Evolutionary conservation across 176 grass and related monocot species (phyloP).

Genomic region (Oryza glaberrima): DNA sequence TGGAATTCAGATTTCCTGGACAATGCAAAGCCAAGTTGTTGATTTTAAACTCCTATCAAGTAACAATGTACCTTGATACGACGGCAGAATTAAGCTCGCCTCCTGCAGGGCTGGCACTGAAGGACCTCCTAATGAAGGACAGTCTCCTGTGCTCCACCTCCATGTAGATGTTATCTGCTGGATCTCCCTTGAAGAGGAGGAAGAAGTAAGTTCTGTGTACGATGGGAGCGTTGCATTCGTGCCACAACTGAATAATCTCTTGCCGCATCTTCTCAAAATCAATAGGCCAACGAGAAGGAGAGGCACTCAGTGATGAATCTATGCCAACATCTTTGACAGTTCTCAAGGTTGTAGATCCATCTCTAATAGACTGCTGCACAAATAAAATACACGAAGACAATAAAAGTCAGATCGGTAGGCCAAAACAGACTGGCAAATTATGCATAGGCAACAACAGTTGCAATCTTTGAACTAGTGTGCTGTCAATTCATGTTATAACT

Average conservation of each 20-base stretch:
- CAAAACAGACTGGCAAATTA: constrained; percentile 8
- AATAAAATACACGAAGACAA: constrained; percentile 7
- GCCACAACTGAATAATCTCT: constrained; percentile 84
- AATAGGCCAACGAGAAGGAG: constrained; percentile 48
- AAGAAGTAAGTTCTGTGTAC: constrained; percentile 87
- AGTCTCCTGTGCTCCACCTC: constrained; percentile 88
- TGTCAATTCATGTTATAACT: constrained; percentile 19
- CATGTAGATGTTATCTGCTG: constrained; percentile 80
- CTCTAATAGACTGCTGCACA: constrained; percentile 31
- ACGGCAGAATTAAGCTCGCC: constrained; percentile 34
- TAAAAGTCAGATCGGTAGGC: not conserved
- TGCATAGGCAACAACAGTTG: not conserved
- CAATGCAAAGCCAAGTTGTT: not conserved
- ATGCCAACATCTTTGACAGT: constrained; percentile 54
- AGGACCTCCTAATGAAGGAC: constrained; percentile 67
- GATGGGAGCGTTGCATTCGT: constrained; percentile 74
- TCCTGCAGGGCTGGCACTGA: constrained; percentile 7
- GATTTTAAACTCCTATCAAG: not conserved
- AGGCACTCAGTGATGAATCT: constrained; percentile 40
- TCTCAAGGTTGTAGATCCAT: constrained; percentile 36
- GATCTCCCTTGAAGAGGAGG: constrained; percentile 92
- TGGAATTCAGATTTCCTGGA: constrained; percentile 15
- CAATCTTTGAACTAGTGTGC: not conserved
- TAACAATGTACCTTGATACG: constrained; percentile 50
- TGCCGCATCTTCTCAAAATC: constrained; percentile 72